Base-by-base conservation (phyloP, 768 basidiomycete genomes). In the Boletus subcaerulescens region DNA sequence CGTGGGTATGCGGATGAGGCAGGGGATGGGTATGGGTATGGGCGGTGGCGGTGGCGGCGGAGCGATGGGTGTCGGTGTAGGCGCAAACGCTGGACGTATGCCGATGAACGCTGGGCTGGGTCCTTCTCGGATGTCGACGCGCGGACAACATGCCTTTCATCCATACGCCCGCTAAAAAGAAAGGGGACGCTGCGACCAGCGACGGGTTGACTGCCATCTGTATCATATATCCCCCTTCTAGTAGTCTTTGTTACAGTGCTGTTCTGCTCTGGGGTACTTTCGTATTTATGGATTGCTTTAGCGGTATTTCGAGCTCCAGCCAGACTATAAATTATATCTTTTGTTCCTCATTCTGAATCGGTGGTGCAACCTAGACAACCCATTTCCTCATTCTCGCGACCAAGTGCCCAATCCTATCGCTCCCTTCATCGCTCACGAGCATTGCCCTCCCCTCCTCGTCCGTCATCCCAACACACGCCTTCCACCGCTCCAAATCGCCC, bases 401-500 rank as follows among this genome's bases (percentile, higher is more conserved):
- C 24, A 54, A 18, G 1, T 45, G 52, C 10, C 55, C 50, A 9
- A 66, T 52, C 5, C 46, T 60, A 48, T 70, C 70, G 43, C 20
- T 42, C 13, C 55, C 56, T 10, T 57, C 56, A 9, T 72, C 64
- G 38, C 45, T 53, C 15, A 56, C 53, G 42, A 65, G 54, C 46
- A 50, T 41, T 3, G 45, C 46, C 40, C 55, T 60, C 17, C 77
- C 75, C 17, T 69, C 74, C 3, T 69, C 74, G 31, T 88, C 82
- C 42, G 83, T 82, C 73, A 87, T 70, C 36, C 81, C 83, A n/a
- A 79, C 76, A 50, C 76, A 85, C 47, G 81, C 80, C 68, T 81
- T 84, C 96, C 96, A 98, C 64, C 74, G 76, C 59, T 88, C 88
- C 43, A 98, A 73, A 36, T 86, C 87, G 8, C 83, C 82, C 63